Evolutionary conservation across 176 grass and related monocot genomes (phyloP), one percentile per base, ranked within the genome.

Genomic region (Dendrocalamus sinicus): DNA sequence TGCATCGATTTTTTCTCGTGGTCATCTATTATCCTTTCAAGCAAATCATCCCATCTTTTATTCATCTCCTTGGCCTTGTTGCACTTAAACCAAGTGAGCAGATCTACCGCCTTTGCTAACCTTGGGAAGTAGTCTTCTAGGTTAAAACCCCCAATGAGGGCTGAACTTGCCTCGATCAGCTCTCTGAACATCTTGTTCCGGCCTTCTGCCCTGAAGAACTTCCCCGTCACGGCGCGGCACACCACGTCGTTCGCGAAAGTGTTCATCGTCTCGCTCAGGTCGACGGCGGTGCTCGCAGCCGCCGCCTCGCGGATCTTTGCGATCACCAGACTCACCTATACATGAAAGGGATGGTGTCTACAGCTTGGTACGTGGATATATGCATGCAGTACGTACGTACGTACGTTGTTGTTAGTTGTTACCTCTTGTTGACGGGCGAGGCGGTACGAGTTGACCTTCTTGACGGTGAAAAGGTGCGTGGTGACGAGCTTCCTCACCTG

Each of bases 201-300:
- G n/a, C 75, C 67, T 37, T 78, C 86, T 9, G 23, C 53, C 45
- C 63, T 51, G 23, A 37, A 72, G 35, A 73, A 58, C 59, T 89
- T 89, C 1, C 87, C 87, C 15, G 81, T 67, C 9, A 89, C 81
- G 4, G 26, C 75, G 32, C 81, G 70, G 35, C 87, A 89, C 23
- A 85, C 41, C 11, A 84, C 20, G 24, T 89, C 87, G 67, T 84
- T 89, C 0, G 45, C 58, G 58, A 59, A 84, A 0, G 81, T 15
- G 62, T 46, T 65, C n/a, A 89, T 6, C 40, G 19, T 20, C 45
- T 84, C 68, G 8, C 75, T 66, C 59, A 89, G 44, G 82, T 89
- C 87, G 2, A 84, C 70, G 8, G 44, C 39, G 1, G 6, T 14
- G 9, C 32, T 50, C 23, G 47, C 23, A 0, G 11, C 55, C 12